Evolutionary conservation across 1,139 yeast species (phyloP), one percentile per base, ranked within the genome.

Genomic region (Candida tunisiensis): DNA sequence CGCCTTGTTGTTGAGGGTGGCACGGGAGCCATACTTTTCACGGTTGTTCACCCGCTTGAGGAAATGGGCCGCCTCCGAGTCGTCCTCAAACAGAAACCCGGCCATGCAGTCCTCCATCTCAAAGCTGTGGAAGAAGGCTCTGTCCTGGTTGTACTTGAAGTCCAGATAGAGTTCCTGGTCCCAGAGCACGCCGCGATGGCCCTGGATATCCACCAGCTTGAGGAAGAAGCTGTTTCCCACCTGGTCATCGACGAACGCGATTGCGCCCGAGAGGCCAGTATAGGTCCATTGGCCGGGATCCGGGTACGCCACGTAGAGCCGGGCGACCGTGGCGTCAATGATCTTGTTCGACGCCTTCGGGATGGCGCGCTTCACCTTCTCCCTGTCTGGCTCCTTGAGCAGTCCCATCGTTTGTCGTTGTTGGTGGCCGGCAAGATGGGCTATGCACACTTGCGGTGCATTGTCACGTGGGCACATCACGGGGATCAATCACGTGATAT

Each of bases 141-240:
- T 66, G 49, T 88, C 98, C 51, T 88, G 96, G 47, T 78, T 69
- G 52, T 88, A 88, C 38, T 74, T 75, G 48, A 88, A 83, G 42
- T 79, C 77, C 7, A 82, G 74, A 46, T 80, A 88, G 26, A 88
- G 53, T 49, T 88, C 98, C 50, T 88, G 98, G 50, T 88, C 98
- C 98, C 98, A 88, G 1, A 88, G 39, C 1, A 88, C 93, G 12
- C 96, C 96, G 23, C 79, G 60, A 36, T 69, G 68, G 8, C 93
- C 93, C 23, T 60, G 35, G 18, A 88, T 69, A 44, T 88, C 98
- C 8, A 88, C 92, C 32, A 88, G 49, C 48, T 88, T 88, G 28
- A 88, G 60, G 49, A 83, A 88, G 47, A 78, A 85, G 0, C 95
- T 82, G 51, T 85, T 88, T 3, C 98, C 96, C 6, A 88, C 94